Evolutionary conservation across 495 filamentous ascomycete species (phyloP), one percentile per base, ranked within the genome.

Genomic region (Xylaria bambusicola): DNA sequence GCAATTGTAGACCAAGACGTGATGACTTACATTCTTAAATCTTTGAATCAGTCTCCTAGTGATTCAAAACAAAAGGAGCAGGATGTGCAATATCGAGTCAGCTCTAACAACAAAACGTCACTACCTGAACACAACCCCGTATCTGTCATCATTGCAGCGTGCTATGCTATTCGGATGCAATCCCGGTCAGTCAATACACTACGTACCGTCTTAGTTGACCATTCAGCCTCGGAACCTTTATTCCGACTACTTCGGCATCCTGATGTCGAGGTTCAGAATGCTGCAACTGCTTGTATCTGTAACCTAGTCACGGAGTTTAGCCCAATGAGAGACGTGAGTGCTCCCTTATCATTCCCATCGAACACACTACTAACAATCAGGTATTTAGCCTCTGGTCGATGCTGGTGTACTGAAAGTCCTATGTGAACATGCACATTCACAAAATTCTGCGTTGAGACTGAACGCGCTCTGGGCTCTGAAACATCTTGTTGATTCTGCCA

Each of bases 391-490:
- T 15, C 87, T 97, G 29, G 76, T 92, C 13, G 82, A 89, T 21
- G 84, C 80, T 10, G 92, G 91, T n/a, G 83, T 91, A 9, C 75
- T 96, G 41, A 86, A 86, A 50, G 82, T 87, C 4, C 74, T 98
- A 4, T 96, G 91, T 62, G 84, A 90, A 65, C 90, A 96, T 68
- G 92, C 92, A 0, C 89, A 88, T 70, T 92, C 89, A 3, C 74
- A 81, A 54, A 87, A 91, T 65, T 78, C 85, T 6, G 84, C 83
- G 23, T 72, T 98, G 40, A 82, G 89, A 45, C 78, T 94, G 12
- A 89, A 91, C 61, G 89, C 91, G 8, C 72, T 98, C 9, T 98
- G 94, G 94, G 92, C 91, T 18, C 77, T 98, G 46, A 98, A 97
- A 66, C 90, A 97, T 72, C 74, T 97, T 27, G 87, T 94, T 6